Percentiles rank a stretch among this genome's conserved stretches.
Evolutionary conservation across 495 filamentous ascomycete species (phyloP).

Genomic region (Chaetomium tenue): DNA sequence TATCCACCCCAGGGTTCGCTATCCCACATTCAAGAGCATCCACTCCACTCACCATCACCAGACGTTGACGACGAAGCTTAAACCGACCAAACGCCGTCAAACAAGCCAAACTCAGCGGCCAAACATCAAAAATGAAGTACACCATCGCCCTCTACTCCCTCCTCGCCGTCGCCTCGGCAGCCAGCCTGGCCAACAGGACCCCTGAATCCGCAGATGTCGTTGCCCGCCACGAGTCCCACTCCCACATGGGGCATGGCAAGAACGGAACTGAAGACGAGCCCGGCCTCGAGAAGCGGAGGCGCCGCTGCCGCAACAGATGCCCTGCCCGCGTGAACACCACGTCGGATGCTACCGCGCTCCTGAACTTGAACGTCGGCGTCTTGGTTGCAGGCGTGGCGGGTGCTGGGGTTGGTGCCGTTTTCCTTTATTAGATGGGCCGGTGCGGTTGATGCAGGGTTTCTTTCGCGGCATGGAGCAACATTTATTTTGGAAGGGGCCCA

Average conservation of each 20-base stretch:
- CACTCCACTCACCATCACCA: neutral
- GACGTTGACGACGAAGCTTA: neutral
- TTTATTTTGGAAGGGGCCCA: neutral
- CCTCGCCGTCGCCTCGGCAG: neutral
- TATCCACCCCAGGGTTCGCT: neutral
- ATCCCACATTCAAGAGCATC: too few relatives aligned
- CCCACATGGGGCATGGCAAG: neutral
- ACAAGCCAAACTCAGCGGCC: neutral
- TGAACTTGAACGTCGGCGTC: neutral
- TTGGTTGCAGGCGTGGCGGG: neutral
- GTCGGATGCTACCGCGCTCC: neutral
- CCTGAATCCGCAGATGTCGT: neutral
- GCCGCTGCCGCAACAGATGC: neutral
- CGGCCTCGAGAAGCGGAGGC: neutral
- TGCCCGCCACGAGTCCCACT: neutral
- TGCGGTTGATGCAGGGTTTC: neutral
- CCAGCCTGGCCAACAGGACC: neutral
- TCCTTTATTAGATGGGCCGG: neutral
- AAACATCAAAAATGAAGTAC: slow-evolving; percentile 4
- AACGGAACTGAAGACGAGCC: neutral
- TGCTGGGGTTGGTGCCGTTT: neutral
- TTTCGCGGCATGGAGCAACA: neutral
- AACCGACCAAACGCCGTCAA: neutral
- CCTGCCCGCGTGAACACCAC: neutral
- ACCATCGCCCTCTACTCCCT: neutral